These are phyloP conservation scores for Pelargonium fulgidum DNA, from an alignment of 441 rosid genomes.

Conservation along the genomic window DNA sequence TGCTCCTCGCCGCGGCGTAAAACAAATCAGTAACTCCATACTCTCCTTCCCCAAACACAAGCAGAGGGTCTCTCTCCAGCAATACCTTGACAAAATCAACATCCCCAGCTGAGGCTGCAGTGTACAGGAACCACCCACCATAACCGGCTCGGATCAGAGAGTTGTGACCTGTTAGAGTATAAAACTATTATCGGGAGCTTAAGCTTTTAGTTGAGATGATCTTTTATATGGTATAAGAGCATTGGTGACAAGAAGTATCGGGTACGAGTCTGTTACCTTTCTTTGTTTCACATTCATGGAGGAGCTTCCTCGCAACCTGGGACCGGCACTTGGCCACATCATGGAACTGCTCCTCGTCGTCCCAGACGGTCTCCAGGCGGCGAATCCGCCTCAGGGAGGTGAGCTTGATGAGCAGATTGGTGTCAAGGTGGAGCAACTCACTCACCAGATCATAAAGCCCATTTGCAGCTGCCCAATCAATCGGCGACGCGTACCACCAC, in stretches of 20 bases:
- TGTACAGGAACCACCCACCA: conserved; percentile 93
- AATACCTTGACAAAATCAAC: conserved; percentile 54
- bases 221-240: too few relatives aligned
- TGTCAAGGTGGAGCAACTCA: conserved; percentile 77
- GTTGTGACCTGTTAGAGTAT: too few relatives aligned
- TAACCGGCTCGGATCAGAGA: conserved; percentile 79
- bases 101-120: conserved; percentile 96
- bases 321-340: conserved; percentile 67
- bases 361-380: conserved; percentile 98
- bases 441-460: conserved; percentile 76
- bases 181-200: too few relatives aligned
- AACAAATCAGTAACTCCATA: conserved; percentile 80
- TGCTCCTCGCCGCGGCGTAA: conserved; percentile 78
- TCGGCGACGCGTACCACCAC: conserved; percentile 99
- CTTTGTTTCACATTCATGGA: conserved; percentile 40
- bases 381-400: conserved; percentile 92
- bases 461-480: conserved; percentile 93
- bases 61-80: conserved; percentile 67
- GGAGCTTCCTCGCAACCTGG: conserved; percentile 52
- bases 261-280: too few relatives aligned
- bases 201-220: too few relatives aligned
- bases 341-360: conserved; percentile 53
- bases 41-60: conserved; percentile 95
- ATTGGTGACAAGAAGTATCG: too few relatives aligned
- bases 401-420: conserved; percentile 88